These are phyloP conservation scores for Huiozyma sinensis DNA, from an alignment of 805 yeast genomes.

Conservation along the genomic window DNA sequence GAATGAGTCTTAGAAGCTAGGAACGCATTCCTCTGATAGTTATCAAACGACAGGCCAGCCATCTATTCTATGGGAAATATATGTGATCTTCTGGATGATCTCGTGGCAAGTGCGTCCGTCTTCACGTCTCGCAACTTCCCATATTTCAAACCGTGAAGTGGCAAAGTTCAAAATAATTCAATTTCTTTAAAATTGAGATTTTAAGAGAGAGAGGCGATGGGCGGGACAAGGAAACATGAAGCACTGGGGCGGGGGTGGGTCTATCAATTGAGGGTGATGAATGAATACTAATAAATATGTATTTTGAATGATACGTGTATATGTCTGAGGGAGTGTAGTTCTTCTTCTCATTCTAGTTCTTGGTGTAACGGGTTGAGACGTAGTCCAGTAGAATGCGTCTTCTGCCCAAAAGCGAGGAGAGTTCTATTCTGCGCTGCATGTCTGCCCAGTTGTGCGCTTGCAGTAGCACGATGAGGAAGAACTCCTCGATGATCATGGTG, in stretches of 20 bases:
- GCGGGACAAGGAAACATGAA: too few relatives aligned
- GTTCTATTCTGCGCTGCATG: slow-evolving; percentile 17
- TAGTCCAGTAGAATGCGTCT: slow-evolving; percentile 11
- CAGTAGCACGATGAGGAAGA: slow-evolving; percentile 30
- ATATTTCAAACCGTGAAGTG: too few relatives aligned
- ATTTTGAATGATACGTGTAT: not conserved
- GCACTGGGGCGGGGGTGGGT: too few relatives aligned
- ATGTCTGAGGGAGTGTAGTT: not conserved
- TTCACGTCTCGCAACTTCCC: too few relatives aligned
- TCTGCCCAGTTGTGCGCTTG: slow-evolving; percentile 32
- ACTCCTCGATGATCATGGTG: slow-evolving; percentile 36
- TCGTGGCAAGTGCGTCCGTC: not conserved
- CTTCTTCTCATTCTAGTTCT: not conserved
- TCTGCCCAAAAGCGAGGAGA: slow-evolving; percentile 14
- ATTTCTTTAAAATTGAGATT: not conserved
- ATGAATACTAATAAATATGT: too few relatives aligned
- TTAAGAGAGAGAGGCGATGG: not conserved
- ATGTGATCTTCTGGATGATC: not conserved
- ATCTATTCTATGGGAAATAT: slow-evolving; percentile 28
- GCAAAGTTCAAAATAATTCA: not conserved
- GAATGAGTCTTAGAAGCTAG: slow-evolving; percentile 57
- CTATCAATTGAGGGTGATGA: too few relatives aligned
- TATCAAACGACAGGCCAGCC: slow-evolving; percentile 90
- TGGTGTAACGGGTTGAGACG: not conserved
- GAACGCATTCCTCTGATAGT: slow-evolving; percentile 78